Conservation (phyloP, 345 rosid species). For the Moringa oleifera region DNA sequence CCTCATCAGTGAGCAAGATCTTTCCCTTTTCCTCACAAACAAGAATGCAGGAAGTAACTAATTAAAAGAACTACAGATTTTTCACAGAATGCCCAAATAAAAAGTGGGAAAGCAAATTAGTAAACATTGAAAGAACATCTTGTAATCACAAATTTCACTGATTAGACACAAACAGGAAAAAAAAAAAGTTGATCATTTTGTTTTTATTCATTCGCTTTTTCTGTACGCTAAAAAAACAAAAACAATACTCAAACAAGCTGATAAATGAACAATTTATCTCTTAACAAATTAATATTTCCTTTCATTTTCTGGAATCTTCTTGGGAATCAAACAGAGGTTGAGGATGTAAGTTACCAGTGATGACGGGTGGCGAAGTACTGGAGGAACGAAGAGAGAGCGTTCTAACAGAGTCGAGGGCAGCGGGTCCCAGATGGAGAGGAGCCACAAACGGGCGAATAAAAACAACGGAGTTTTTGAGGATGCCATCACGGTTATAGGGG, state of each 20-base stretch:
- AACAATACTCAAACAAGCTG: no score
- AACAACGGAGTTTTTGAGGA: conserved; percentile 1
- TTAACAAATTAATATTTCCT: background rate
- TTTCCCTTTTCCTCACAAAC: no score
- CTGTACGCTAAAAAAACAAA: no score
- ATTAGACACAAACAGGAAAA: background rate
- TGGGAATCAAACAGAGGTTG: background rate
- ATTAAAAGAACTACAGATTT: background rate
- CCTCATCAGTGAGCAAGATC: no score
- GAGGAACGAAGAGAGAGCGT: conserved; percentile 22
- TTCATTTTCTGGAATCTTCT: background rate
- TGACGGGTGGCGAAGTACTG: conserved; percentile 20
- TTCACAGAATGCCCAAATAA: conserved; percentile 14
- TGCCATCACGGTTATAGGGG: conserved; percentile 19
- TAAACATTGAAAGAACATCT: background rate
- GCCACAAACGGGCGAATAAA: conserved; percentile 24
- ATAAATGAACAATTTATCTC: no score
- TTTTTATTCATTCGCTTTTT: background rate
- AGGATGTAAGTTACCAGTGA: conserved; percentile 18
- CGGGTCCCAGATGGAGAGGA: conserved; percentile 23
- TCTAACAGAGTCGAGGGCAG: conserved; percentile 8
- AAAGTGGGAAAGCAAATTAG: background rate
- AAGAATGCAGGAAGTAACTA: no score
- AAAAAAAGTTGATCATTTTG: background rate
- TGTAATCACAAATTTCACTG: no score